These are phyloP conservation scores for Clohesyomyces aquaticus DNA, from an alignment of 495 filamentous ascomycete genomes.

Conservation along the genomic window DNA sequence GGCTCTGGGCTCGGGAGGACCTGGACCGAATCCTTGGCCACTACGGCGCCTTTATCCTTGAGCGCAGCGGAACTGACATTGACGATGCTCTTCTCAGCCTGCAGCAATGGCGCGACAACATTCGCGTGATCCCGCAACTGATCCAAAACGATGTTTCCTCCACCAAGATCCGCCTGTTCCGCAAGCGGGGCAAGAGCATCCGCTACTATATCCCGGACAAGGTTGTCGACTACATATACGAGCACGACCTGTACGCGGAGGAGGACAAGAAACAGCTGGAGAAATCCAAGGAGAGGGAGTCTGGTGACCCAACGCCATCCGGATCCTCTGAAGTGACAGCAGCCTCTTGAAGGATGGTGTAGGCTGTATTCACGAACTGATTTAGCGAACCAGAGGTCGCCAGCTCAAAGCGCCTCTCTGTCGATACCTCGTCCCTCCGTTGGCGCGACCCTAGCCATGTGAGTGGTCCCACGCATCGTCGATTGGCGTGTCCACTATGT, in stretches of 20 bases:
- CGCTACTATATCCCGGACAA: conserved; percentile 40
- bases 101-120: conserved; percentile 75
- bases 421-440: too few species aligned
- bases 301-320: conserved; percentile 17
- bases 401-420: too few species aligned
- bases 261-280: conserved; percentile 51
- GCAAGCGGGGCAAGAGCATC: conserved; percentile 76
- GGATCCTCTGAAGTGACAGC: conserved; percentile 15
- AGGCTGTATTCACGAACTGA: background rate
- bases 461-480: background rate
- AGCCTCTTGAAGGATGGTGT: background rate
- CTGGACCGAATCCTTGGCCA: conserved; percentile 83
- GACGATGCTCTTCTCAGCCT: conserved; percentile 69
- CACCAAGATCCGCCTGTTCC: conserved; percentile 84
- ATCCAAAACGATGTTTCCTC: conserved; percentile 90
- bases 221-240: conserved; percentile 68
- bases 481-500: background rate
- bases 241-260: conserved; percentile 73
- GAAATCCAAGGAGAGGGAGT: conserved; percentile 43
- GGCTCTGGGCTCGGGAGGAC: conserved; percentile 81
- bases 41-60: conserved; percentile 87
- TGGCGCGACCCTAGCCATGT: too few species aligned
- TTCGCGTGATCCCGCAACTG: conserved; percentile 84
- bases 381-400: too few species aligned
- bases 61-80: conserved; percentile 86